Conservation (phyloP, 2,329 filamentous ascomycete species). For the Apiospora saccharicola region DNA sequence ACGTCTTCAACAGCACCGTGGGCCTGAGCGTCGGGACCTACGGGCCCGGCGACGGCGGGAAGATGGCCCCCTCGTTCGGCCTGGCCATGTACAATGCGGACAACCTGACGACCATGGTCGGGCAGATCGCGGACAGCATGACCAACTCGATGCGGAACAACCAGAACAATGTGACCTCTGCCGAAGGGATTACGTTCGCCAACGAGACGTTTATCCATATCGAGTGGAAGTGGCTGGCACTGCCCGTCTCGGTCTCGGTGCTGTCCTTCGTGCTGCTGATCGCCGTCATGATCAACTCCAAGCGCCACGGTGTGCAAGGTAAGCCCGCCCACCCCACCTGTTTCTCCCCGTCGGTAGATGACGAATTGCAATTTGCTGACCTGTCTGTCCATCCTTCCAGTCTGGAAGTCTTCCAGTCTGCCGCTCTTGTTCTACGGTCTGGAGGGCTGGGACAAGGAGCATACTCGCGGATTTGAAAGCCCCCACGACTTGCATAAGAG, state of each 20-base stretch:
- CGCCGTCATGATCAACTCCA: not conserved
- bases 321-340: not conserved
- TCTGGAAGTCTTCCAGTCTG: conserved; percentile 28
- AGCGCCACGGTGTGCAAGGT: conserved; percentile 9
- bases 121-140: conserved; percentile 27
- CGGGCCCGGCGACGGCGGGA: conserved; percentile 20
- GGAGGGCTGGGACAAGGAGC: conserved; percentile 21
- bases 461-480: not conserved
- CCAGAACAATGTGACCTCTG: conserved; percentile 24
- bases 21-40: not conserved
- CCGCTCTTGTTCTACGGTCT: conserved; percentile 27
- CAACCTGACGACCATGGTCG: conserved; percentile 16
- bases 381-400: not conserved
- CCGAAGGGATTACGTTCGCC: conserved; percentile 5
- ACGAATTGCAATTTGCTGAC: not conserved
- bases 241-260: conserved; percentile 26
- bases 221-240: conserved; percentile 27
- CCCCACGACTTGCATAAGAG: not conserved
- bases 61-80: conserved; percentile 25
- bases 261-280: conserved; percentile 26
- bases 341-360: not conserved
- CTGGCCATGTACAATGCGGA: conserved; percentile 20
- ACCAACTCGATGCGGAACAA: conserved; percentile 27
- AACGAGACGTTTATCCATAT: conserved; percentile 27
- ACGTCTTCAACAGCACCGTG: conserved; percentile 23